Base-by-base conservation (phyloP, 805 yeast genomes). In the Ogataea thermomethanolica region DNA sequence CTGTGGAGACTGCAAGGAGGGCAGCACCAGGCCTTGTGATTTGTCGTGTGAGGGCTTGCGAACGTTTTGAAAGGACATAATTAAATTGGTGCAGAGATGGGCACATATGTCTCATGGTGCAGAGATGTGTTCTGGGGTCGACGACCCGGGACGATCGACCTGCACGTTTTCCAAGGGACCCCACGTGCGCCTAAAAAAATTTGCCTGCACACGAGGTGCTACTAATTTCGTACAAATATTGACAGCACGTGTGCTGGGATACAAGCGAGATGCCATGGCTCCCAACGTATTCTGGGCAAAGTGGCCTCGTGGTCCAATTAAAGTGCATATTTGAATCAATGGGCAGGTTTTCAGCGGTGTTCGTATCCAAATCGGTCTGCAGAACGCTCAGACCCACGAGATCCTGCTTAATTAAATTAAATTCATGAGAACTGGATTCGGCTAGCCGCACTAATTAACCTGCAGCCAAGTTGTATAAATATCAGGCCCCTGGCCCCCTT, bases 1-100 rank as follows among this genome's bases (percentile, higher is more conserved):
- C 29, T 49, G 51, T 14, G 55, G 46, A 8, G 53, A 41, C 33
- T 51, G 48, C 25, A 53, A 44, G 4, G 57, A 51, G 13, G 55
- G 54, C 25, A 53, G 28, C 22, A 51, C 33, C 11, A 53, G 45
- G 7, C 54, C 55, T 12, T 33, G 42, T 4, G 42, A 29, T 17
- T 38, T 38, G 12, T 38, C 42, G 13, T 33, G 36, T n/a, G 42
- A 38, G 12, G 23, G 23, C n/a, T 38, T 38, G 37, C 37, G 37
- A 29, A 38, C 26, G 37, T 38, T 38, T 14, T 28, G 36, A 13
- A 32, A 32, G 37, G 42, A 38, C 36, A 32, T 32, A 14, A 23
- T 32, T 27, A 32, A 22, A 27, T 31, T 23, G 42, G 42, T 38
- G 42, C 37, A 38, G 28, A 38, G 42, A 12, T 38, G 42, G 33